phyloP scores from a whole-genome alignment of 352 stramenopile genomes.

The Globisporangium emineosum region DNA sequence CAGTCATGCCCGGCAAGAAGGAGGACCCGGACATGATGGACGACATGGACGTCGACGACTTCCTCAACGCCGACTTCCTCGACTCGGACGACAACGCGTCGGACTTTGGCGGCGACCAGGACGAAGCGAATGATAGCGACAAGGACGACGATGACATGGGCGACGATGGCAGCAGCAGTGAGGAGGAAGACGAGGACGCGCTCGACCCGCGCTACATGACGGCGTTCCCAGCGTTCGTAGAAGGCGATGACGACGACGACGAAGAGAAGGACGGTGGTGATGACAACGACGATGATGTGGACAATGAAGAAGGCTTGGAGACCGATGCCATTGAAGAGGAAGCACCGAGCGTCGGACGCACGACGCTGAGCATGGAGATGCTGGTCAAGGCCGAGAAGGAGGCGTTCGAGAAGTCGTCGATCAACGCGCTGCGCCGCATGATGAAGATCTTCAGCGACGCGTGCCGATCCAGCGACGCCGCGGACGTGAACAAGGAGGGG shows the following conservation, averaged over 20 bases:
- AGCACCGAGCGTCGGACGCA: slow-evolving; percentile 36
- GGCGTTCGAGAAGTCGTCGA: slow-evolving; percentile 85
- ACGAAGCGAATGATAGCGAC: slow-evolving; percentile 25
- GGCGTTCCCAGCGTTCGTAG: slow-evolving; percentile 26
- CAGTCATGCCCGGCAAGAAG: slow-evolving; percentile 27
- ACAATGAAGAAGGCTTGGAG: slow-evolving; percentile 15
- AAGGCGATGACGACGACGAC: slow-evolving; percentile 26
- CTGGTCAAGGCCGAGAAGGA: slow-evolving; percentile 83
- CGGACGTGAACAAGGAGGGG: slow-evolving; percentile 56
- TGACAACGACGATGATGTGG: slow-evolving; percentile 17
- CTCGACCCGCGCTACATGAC: slow-evolving; percentile 80
- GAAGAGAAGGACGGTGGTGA: background rate
- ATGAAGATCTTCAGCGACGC: slow-evolving; percentile 94
- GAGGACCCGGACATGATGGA: slow-evolving; percentile 80
- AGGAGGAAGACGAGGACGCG: slow-evolving; percentile 81
- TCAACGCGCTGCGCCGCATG: slow-evolving; percentile 88
- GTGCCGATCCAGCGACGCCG: slow-evolving; percentile 90
- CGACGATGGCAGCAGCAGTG: slow-evolving; percentile 60
- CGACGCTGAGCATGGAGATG: slow-evolving; percentile 72
- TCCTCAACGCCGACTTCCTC: slow-evolving; percentile 80
- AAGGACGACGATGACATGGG: slow-evolving; percentile 42
- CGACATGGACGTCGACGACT: slow-evolving; percentile 87
- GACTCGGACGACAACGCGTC: slow-evolving; percentile 50
- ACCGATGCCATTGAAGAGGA: slow-evolving; percentile 24
- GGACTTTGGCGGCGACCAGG: slow-evolving; percentile 22